A percentile compares a stretch with the other conserved stretches of the same genome.
phyloP scores from a whole-genome alignment of 2,329 filamentous ascomycete species.

The Pseudocercospora crystallina region DNA sequence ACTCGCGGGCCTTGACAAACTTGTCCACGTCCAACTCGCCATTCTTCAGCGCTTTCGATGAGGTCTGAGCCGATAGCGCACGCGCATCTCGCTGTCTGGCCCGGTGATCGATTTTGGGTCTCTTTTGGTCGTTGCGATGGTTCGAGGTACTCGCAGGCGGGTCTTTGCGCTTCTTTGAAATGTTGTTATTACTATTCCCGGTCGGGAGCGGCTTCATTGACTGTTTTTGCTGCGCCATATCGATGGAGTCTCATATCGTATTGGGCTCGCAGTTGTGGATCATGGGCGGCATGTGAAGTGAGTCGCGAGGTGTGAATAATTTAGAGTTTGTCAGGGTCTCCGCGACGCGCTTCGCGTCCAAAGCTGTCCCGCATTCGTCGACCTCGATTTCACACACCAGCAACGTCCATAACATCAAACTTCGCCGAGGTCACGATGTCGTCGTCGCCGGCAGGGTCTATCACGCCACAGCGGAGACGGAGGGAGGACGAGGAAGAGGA shows the following conservation, averaged over 20 bases:
- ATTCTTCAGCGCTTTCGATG: slow-evolving; percentile 57
- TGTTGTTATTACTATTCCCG: slow-evolving; percentile 6
- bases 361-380: neutral
- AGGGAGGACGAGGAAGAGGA: slow-evolving; percentile 15
- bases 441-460: slow-evolving; percentile 4
- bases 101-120: slow-evolving; percentile 24
- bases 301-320: too few species aligned
- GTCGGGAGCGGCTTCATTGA: slow-evolving; percentile 1
- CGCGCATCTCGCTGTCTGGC: slow-evolving; percentile 43
- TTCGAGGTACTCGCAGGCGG: slow-evolving; percentile 18
- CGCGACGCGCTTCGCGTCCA: too few species aligned
- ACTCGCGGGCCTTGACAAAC: slow-evolving; percentile 82
- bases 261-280: too few species aligned
- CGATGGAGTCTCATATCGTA: neutral
- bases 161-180: slow-evolving; percentile 30
- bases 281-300: too few species aligned
- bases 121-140: slow-evolving; percentile 15
- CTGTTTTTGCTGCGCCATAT: slow-evolving; percentile 13
- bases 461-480: slow-evolving; percentile 19
- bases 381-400: neutral
- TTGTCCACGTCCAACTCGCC: slow-evolving; percentile 82
- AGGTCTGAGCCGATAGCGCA: slow-evolving; percentile 46
- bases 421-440: slow-evolving; percentile 5
- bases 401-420: neutral
- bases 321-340: too few species aligned